Percentiles rank a stretch among this genome's conserved stretches.
Conservation (phyloP, 2,329 filamentous ascomycete species). For the Tolypocladium ovalisporum region DNA sequence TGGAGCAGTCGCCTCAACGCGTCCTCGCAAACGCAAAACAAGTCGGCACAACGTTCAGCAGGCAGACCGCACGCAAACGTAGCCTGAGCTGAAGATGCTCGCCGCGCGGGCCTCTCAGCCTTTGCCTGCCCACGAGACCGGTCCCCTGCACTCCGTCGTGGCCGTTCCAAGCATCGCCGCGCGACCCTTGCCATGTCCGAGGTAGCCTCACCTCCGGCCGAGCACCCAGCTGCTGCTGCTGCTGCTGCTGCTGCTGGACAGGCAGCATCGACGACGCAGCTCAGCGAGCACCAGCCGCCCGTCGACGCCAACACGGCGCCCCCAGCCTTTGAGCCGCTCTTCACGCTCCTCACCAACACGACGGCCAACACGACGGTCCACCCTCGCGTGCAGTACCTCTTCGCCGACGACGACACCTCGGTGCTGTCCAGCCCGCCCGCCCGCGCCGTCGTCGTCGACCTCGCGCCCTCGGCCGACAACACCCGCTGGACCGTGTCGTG, state of each 20-base stretch:
- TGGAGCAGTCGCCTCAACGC: not conserved
- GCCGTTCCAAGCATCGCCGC: not conserved
- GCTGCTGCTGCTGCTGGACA: not conserved
- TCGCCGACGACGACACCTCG: slow-evolving; percentile 81
- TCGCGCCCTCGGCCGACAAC: slow-evolving; percentile 29
- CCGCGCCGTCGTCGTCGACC: slow-evolving; percentile 45
- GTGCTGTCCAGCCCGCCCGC: slow-evolving; percentile 55
- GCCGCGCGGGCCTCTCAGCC: not conserved
- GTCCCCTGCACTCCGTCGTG: not conserved
- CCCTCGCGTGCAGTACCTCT: slow-evolving; percentile 83
- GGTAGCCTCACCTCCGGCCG: not conserved
- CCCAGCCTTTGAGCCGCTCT: slow-evolving; percentile 64
- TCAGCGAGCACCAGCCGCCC: not conserved
- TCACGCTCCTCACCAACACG: slow-evolving; percentile 71
- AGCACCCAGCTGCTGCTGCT: not conserved
- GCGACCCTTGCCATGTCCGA: not conserved
- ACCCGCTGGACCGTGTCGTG: slow-evolving; percentile 46
- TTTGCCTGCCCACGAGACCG: not conserved
- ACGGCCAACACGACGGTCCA: slow-evolving; percentile 67
- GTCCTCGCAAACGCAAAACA: not conserved
- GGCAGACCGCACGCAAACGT: not conserved
- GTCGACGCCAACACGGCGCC: slow-evolving; percentile 7
- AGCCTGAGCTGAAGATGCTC: not conserved
- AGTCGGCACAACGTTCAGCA: not conserved
- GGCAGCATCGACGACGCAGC: not conserved